These are phyloP conservation scores for Chaetomium cochliodes DNA, from an alignment of 495 filamentous ascomycete species.

Conservation along the genomic window DNA sequence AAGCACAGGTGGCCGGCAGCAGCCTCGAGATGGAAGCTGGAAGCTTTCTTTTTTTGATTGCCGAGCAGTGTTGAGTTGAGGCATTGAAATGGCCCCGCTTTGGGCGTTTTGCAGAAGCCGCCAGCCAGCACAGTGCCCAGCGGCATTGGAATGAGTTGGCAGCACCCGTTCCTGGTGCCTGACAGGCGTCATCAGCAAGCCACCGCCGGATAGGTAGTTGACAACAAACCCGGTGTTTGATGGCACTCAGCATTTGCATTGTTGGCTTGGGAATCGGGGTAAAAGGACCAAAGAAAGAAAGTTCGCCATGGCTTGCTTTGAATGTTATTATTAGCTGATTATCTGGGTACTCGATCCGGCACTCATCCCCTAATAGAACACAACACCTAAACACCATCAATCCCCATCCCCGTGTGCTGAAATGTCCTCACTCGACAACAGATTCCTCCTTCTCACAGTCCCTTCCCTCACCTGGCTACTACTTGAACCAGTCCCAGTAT, in stretches of 20 bases:
- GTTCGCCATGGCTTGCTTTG: too few relatives aligned
- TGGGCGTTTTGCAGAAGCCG: background rate
- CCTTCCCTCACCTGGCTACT: slow-evolving; percentile 35
- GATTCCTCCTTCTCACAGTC: slow-evolving; percentile 26
- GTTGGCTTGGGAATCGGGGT: too few relatives aligned
- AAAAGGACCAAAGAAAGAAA: too few relatives aligned
- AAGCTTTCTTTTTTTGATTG: background rate
- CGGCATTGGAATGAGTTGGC: background rate
- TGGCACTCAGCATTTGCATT: too few relatives aligned
- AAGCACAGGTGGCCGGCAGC: too few relatives aligned
- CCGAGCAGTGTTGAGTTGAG: background rate
- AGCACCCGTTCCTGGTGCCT: background rate
- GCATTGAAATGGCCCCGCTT: background rate
- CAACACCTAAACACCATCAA: slow-evolving; percentile 1
- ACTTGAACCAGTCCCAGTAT: slow-evolving; percentile 49
- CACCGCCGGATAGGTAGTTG: background rate
- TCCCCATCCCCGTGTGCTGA: background rate
- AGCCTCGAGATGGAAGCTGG: too few relatives aligned
- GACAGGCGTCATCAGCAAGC: background rate
- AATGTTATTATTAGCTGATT: too few relatives aligned
- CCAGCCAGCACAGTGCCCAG: slow-evolving; percentile 5
- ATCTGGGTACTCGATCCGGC: background rate
- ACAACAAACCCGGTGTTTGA: too few relatives aligned
- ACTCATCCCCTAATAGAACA: background rate
- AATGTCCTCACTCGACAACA: background rate